Evolutionary conservation across 2,329 filamentous ascomycete genomes (phyloP).

Genomic region (Penicillium palitans): DNA sequence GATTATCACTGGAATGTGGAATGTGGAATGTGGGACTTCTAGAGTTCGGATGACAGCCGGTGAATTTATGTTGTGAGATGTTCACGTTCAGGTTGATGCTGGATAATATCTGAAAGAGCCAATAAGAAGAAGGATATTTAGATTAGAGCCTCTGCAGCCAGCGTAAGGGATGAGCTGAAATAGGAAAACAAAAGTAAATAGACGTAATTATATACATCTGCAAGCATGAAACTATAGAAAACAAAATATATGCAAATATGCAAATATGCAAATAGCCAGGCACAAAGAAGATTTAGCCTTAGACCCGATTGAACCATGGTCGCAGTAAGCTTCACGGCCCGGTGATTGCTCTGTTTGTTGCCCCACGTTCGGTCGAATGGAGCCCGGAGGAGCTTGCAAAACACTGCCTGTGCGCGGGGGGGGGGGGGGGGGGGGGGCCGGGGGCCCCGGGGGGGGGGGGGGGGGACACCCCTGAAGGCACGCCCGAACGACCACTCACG

Average conservation of each 20-base stretch:
- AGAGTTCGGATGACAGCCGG: background rate
- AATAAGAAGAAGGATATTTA: background rate
- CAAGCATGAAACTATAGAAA: background rate
- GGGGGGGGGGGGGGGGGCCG: too few relatives aligned
- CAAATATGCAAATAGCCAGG: background rate
- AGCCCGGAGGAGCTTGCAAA: constrained; percentile 9
- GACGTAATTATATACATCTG: background rate
- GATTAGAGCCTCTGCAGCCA: background rate
- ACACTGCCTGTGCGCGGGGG: background rate
- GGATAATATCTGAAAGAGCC: background rate
- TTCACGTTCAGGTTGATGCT: background rate
- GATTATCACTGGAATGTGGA: background rate
- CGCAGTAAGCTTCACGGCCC: background rate
- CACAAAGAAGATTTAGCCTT: background rate
- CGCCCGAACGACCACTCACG: too few relatives aligned
- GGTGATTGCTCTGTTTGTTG: constrained; percentile 12
- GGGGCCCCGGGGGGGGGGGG: too few relatives aligned
- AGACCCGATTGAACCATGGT: background rate
- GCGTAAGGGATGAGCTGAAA: background rate
- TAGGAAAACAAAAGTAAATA: background rate
- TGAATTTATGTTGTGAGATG: background rate
- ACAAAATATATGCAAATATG: background rate
- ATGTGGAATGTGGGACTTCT: background rate
- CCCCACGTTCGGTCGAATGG: constrained; percentile 22
- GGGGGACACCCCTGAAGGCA: too few relatives aligned